These are phyloP conservation scores for Aspergillus ostianus DNA, from an alignment of 495 filamentous ascomycete genomes.

Conservation along the genomic window DNA sequence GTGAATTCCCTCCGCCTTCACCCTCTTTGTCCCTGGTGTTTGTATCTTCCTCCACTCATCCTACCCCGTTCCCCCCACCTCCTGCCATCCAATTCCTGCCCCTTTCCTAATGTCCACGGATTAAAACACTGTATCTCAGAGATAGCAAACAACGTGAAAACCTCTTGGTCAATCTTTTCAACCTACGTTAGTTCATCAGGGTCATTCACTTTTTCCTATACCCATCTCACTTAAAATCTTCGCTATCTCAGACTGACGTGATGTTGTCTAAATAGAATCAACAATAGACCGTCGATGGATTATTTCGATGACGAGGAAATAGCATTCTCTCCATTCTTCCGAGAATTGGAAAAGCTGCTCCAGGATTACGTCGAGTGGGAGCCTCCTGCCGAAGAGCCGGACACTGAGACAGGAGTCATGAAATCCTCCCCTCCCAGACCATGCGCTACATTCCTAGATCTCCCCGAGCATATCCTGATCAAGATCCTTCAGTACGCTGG, in stretches of 20 bases:
- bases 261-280: background rate
- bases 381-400: background rate
- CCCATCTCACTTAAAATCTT: too few species aligned
- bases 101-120: too few species aligned
- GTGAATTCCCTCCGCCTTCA: too few species aligned
- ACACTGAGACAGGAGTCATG: background rate
- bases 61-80: background rate
- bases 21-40: background rate
- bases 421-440: background rate
- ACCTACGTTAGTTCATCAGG: too few species aligned
- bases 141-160: background rate
- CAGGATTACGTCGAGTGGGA: background rate
- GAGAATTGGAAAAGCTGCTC: background rate
- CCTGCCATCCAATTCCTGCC: background rate
- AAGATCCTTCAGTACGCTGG: constrained; percentile 27
- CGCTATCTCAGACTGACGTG: too few species aligned
- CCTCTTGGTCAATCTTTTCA: too few species aligned
- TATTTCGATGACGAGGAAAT: background rate
- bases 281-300: background rate
- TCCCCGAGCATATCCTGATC: constrained; percentile 19
- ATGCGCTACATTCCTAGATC: constrained; percentile 18
- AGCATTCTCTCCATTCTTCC: background rate
- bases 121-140: background rate
- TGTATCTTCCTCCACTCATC: background rate
- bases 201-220: too few species aligned